These are phyloP conservation scores for Candida sanyiensis DNA, from an alignment of 805 yeast genomes.

Conservation along the genomic window DNA sequence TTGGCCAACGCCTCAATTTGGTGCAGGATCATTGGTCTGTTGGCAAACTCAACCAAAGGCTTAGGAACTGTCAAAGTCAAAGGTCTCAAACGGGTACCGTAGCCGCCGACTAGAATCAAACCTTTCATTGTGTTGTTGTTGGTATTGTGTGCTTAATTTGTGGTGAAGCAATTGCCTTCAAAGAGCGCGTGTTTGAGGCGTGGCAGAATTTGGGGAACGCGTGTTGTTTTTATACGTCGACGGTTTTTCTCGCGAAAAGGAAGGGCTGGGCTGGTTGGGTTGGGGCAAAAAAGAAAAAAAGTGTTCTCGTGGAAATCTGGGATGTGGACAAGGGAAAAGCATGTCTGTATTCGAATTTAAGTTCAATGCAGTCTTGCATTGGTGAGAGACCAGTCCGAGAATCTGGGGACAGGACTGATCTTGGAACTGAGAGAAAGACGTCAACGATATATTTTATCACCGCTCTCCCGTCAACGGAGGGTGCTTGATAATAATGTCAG, in stretches of 20 bases:
- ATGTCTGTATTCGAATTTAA: no score
- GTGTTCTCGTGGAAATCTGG: no score
- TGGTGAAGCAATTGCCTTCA: constrained; percentile 10
- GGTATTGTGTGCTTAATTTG: not conserved
- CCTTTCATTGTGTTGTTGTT: constrained; percentile 73
- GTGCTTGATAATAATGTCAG: no score
- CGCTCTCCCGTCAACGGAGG: no score
- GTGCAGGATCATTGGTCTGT: constrained; percentile 98
- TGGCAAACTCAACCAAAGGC: constrained; percentile 96
- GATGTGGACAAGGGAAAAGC: no score
- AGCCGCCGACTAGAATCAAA: constrained; percentile 97
- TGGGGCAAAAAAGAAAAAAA: no score
- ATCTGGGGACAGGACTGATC: no score
- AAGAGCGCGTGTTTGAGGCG: constrained; percentile 1
- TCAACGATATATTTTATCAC: no score
- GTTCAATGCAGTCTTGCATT: no score
- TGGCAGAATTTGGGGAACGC: constrained; percentile 3
- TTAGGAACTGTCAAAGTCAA: constrained; percentile 91
- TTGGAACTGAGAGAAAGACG: no score
- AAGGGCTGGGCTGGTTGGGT: no score
- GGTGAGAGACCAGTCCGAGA: no score
- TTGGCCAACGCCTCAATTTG: constrained; percentile 97
- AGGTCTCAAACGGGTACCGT: constrained; percentile 99
- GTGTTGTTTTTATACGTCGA: constrained; percentile 8
- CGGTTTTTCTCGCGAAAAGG: constrained; percentile 2